Conservation (phyloP, 139 green algal genomes). For the Chlorella sp. region DNA sequence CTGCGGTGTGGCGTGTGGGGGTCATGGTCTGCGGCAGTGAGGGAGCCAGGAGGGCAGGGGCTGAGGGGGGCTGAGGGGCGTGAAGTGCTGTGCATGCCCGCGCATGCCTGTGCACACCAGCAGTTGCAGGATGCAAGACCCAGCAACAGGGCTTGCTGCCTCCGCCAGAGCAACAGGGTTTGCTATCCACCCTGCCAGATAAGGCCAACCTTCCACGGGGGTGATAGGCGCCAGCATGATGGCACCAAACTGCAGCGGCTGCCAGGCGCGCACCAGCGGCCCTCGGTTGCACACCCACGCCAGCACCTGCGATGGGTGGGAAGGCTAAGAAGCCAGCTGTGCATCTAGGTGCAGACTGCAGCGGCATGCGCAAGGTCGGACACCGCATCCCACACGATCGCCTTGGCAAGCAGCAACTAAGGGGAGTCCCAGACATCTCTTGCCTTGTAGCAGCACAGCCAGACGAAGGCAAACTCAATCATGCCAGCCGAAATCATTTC, state of each 20-base stretch:
- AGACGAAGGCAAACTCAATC: conserved; percentile 32
- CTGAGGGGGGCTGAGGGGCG: too few relatives aligned
- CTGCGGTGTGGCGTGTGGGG: background rate
- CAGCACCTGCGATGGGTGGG: conserved; percentile 16
- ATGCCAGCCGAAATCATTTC: background rate
- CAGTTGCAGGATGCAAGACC: too few relatives aligned
- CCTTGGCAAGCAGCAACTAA: too few relatives aligned
- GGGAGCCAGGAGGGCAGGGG: background rate
- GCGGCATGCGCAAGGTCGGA: too few relatives aligned
- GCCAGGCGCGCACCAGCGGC: conserved; percentile 3
- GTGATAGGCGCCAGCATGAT: conserved; percentile 46
- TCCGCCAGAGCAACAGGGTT: background rate
- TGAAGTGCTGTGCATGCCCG: too few relatives aligned
- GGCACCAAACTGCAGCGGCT: conserved; percentile 27
- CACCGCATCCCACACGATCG: too few relatives aligned
- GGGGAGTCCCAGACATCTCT: background rate
- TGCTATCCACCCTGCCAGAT: background rate
- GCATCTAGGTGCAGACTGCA: too few relatives aligned
- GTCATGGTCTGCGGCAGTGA: background rate
- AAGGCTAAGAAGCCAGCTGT: too few relatives aligned
- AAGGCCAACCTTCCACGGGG: background rate
- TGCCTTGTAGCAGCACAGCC: conserved; percentile 52
- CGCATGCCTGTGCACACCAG: too few relatives aligned
- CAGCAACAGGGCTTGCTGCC: background rate
- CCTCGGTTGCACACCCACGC: conserved; percentile 31